Evolutionary conservation across 163 green algal genomes (phyloP), one percentile per base, ranked within the genome.

Genomic region (Coccomyxa subellipsoidea): DNA sequence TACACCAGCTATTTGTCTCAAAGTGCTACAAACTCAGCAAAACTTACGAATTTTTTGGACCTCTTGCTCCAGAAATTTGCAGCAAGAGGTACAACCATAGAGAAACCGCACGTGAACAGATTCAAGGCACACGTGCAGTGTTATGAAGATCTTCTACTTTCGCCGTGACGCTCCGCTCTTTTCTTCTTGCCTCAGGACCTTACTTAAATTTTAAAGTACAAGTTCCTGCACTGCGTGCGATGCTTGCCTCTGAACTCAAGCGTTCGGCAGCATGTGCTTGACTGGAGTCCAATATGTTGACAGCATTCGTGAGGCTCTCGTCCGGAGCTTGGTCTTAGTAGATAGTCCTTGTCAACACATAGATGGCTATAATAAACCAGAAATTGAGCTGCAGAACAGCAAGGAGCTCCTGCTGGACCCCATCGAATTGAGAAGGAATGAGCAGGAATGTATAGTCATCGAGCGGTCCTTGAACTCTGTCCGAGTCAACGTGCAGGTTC

Each of bases 311-410:
- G 47, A 59, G 15, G 21, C 47, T 18, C 47, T 59, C 47, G 21
- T 59, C 47, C 47, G 23, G 21, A 59, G 47, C 47, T 71, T 59
- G 4, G 9, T 69, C 76, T 38, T 54, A 29, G 23, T 70, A 9
- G 34, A 38, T 34, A 15, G 25, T 37, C 37, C 38, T 70, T 80
- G 34, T 54, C 54, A 32, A 7, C 47, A 47, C n/a, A 29, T 54
- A 10, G 72, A 35, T 47, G 72, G 72, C 12, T 40, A 27, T 3
- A 47, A 29, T 32, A 78, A 40, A 47, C 72, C 72, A 54, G 72
- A 78, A 32, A 40, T 47, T 32, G 35, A 78, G 72, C 72, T 54
- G 72, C 72, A 54, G 72, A 47, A 40, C 32, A 78, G 35, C 29
- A 34, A 47, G 7, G 72, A 47, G 35, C 37, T 40, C 23, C 15